A percentile compares a stretch with the other conserved stretches of the same genome.
phyloP scores from a whole-genome alignment of 2,329 filamentous ascomycete genomes.

The Rutstroemia sp. region DNA sequence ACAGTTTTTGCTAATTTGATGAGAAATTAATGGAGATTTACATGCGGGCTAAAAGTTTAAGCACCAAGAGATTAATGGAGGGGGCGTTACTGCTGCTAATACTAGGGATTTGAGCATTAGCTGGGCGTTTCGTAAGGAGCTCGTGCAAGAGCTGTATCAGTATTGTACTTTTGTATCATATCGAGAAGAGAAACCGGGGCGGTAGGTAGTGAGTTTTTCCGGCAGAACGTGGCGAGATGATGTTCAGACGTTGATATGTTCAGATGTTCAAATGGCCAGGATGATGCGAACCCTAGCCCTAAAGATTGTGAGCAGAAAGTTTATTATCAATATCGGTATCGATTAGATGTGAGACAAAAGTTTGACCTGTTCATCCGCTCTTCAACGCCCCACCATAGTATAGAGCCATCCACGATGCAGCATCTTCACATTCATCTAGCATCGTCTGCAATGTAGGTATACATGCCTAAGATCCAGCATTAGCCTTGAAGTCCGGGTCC shows the following conservation, averaged over 20 bases:
- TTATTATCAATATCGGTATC: neutral
- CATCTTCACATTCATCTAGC: no score
- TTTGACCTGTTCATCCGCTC: no score
- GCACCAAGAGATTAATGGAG: neutral
- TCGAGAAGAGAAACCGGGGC: no score
- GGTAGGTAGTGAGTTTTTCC: no score
- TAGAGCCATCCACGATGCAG: no score
- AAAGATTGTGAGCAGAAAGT: neutral
- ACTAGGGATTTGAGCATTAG: neutral
- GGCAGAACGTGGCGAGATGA: neutral
- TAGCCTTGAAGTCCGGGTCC: neutral
- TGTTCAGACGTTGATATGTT: neutral
- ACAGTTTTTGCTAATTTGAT: constrained; percentile 68
- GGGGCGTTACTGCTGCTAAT: neutral
- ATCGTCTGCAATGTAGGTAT: no score
- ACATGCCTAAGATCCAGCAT: neutral
- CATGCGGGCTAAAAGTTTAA: neutral
- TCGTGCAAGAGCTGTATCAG: neutral
- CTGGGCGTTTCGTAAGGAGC: neutral
- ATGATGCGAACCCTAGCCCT: neutral
- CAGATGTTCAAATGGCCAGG: neutral
- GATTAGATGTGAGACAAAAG: neutral
- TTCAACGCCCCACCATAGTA: no score
- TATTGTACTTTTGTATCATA: neutral
- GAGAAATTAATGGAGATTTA: constrained; percentile 26